Percentiles rank a stretch among this genome's conserved stretches.
Evolutionary conservation across 306 rosid genomes (phyloP).

Genomic region (Vicia villosa): DNA sequence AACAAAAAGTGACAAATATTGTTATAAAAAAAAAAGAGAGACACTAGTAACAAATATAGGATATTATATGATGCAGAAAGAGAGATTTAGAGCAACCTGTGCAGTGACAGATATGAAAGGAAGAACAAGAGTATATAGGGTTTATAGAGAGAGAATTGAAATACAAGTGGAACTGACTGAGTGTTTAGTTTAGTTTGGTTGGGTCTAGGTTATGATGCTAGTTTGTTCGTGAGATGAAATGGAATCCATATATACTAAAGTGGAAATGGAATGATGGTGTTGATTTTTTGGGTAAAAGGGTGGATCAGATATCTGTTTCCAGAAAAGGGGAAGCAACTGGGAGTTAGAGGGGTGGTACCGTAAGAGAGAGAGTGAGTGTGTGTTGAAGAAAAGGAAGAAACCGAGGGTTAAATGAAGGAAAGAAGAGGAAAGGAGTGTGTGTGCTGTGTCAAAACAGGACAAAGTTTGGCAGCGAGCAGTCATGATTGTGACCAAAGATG

Average conservation of each 20-base stretch:
- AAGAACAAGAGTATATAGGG: background rate
- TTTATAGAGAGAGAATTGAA: background rate
- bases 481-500: constrained; percentile 76
- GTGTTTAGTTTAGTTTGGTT: constrained; percentile 5
- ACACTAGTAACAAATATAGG: background rate
- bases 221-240: too few species aligned
- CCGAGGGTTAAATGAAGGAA: constrained; percentile 42
- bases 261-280: constrained; percentile 27
- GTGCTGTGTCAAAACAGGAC: constrained; percentile 64
- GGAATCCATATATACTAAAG: too few species aligned
- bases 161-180: background rate
- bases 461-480: constrained; percentile 75
- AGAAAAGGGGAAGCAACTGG: constrained; percentile 46
- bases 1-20: background rate
- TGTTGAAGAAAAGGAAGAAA: constrained; percentile 27
- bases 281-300: constrained; percentile 30
- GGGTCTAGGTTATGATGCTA: background rate
- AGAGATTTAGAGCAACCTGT: constrained; percentile 28
- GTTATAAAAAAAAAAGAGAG: background rate
- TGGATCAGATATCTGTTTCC: constrained; percentile 37
- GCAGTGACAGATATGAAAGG: constrained; percentile 24
- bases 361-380: background rate
- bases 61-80: constrained; percentile 20
- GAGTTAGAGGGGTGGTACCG: constrained; percentile 30
- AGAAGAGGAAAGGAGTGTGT: background rate